These are phyloP conservation scores for Gynandropsis gynandra DNA, from an alignment of 345 rosid genomes.

Conservation along the genomic window DNA sequence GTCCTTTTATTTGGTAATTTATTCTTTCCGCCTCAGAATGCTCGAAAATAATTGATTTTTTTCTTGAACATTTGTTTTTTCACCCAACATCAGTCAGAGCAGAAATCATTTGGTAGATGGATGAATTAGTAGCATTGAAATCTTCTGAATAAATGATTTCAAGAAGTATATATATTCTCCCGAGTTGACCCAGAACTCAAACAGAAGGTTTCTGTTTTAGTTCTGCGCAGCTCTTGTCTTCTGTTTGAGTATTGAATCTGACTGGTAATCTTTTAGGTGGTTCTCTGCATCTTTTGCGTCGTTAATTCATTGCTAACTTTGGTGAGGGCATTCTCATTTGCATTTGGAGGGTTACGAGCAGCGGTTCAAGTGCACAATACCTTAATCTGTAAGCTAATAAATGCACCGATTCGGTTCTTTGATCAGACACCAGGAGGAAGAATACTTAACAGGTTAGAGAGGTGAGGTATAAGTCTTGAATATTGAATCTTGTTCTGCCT, in stretches of 20 bases:
- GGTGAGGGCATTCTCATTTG: constrained; percentile 92
- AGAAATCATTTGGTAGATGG: too few species aligned
- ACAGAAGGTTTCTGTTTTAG: too few species aligned
- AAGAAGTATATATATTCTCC: too few species aligned
- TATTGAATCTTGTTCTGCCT: constrained; percentile 14
- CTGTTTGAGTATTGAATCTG: constrained; percentile 4
- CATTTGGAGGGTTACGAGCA: constrained; percentile 80
- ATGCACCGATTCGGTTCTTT: constrained; percentile 80
- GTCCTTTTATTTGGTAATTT: constrained; percentile 68
- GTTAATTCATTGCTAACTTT: constrained; percentile 65
- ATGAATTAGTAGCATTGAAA: too few species aligned
- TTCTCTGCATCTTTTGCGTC: constrained; percentile 68
- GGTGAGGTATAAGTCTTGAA: constrained; percentile 1
- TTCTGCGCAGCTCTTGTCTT: neutral
- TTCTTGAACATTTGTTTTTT: too few species aligned
- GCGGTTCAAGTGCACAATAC: constrained; percentile 63
- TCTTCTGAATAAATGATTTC: too few species aligned
- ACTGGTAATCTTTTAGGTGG: constrained; percentile 38
- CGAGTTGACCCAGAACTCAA: too few species aligned
- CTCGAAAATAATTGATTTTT: too few species aligned
- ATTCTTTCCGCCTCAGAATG: too few species aligned
- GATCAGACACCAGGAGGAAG: constrained; percentile 95
- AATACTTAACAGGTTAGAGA: constrained; percentile 80
- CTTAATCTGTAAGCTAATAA: constrained; percentile 58
- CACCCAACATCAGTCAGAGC: too few species aligned